A percentile compares a stretch with the other conserved stretches of the same genome.
These are phyloP conservation scores for Mycena polygramma DNA, from an alignment of 768 basidiomycete genomes.

Conservation along the genomic window DNA sequence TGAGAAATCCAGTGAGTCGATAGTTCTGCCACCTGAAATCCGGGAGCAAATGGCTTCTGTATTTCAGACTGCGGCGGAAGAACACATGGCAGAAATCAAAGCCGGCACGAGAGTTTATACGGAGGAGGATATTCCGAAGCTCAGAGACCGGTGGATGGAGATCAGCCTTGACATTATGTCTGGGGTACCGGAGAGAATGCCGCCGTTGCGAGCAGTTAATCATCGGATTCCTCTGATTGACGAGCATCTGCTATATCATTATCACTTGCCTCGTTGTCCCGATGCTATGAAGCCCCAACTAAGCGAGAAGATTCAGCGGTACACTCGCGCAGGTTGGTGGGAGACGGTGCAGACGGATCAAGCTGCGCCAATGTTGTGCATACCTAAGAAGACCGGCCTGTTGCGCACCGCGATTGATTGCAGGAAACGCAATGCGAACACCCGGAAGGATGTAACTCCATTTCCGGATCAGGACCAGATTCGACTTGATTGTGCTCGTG, in stretches of 20 bases:
- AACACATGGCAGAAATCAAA: no score
- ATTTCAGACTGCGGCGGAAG: no score
- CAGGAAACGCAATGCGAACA: slow-evolving; percentile 55
- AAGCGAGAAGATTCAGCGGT: not conserved
- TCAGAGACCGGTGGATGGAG: slow-evolving; percentile 9
- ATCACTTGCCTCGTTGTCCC: no score
- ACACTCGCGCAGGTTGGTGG: slow-evolving; percentile 49
- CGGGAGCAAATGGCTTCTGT: no score
- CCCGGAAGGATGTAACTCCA: slow-evolving; percentile 52
- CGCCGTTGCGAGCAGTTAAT: not conserved
- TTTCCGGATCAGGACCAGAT: slow-evolving; percentile 51
- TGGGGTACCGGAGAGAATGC: not conserved
- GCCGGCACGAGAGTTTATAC: no score
- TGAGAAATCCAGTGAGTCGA: no score
- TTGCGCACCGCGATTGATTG: not conserved
- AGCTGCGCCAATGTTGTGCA: slow-evolving; percentile 47
- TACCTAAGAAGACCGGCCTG: not conserved
- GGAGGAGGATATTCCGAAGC: not conserved
- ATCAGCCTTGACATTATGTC: not conserved
- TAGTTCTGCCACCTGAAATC: no score
- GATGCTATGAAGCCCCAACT: no score
- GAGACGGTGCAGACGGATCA: slow-evolving; percentile 36
- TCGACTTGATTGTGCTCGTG: no score
- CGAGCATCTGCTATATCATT: not conserved
- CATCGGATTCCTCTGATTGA: slow-evolving; percentile 8